Percentiles rank a stretch among this genome's conserved stretches.
Evolutionary conservation across 2,329 filamentous ascomycete genomes (phyloP).

Genomic region (Epichloe sibirici): DNA sequence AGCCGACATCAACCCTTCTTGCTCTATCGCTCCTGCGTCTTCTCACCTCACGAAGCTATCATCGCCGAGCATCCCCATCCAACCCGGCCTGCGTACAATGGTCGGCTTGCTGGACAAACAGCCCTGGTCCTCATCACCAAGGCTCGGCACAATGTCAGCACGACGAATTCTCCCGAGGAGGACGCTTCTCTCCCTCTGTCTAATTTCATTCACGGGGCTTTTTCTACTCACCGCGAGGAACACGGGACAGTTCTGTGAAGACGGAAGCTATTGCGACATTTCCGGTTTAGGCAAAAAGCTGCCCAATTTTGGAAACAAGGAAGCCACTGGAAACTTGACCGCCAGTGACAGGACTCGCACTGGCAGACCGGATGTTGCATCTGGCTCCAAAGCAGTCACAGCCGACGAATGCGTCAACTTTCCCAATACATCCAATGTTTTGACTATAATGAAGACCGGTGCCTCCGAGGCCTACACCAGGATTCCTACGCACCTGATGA

Average conservation of each 20-base stretch:
- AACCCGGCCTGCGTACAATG: not conserved
- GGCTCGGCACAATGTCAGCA: constrained; percentile 8
- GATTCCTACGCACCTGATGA: constrained; percentile 42
- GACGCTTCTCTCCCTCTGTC: constrained; percentile 15
- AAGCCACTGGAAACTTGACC: not conserved
- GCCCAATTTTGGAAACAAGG: constrained; percentile 1
- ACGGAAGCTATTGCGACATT: constrained; percentile 16
- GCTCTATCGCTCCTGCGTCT: not conserved
- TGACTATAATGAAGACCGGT: constrained; percentile 45
- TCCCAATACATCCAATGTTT: constrained; percentile 32
- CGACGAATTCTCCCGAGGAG: constrained; percentile 19
- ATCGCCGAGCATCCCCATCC: not conserved
- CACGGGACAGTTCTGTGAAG: constrained; percentile 18
- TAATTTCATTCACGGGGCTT: constrained; percentile 16
- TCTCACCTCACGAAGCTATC: not conserved
- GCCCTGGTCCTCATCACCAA: not conserved
- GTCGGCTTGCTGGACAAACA: constrained; percentile 6
- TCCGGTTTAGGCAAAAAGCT: constrained; percentile 3
- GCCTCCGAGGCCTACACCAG: constrained; percentile 40
- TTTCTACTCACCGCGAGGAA: constrained; percentile 22
- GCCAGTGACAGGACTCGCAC: not conserved
- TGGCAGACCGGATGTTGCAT: not conserved
- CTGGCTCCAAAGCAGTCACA: constrained; percentile 8
- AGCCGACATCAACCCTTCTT: too few relatives aligned
- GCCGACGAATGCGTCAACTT: constrained; percentile 25